phyloP scores from a whole-genome alignment of 2,329 filamentous ascomycete species.

The Blastomyces emzantsi region DNA sequence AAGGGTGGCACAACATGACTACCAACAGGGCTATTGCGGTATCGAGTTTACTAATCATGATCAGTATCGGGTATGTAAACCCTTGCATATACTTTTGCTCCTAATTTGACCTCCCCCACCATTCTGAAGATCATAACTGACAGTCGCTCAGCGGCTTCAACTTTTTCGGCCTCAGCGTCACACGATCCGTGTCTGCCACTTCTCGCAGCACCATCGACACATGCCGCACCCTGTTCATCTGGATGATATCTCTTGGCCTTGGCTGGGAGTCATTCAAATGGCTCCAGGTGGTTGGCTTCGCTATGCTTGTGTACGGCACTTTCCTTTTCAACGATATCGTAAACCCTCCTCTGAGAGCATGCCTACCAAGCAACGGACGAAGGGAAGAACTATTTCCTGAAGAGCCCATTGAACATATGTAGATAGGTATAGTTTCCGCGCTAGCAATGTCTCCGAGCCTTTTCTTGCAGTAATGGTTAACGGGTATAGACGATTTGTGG shows the following conservation, averaged over 20 bases:
- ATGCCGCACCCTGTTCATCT: conserved; percentile 95
- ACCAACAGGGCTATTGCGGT: conserved; percentile 60
- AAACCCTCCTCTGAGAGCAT: conserved; percentile 65
- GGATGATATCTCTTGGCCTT: conserved; percentile 84
- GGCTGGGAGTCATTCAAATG: conserved; percentile 98
- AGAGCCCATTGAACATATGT: conserved; percentile 69
- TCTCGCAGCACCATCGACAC: conserved; percentile 95
- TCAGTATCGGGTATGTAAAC: conserved; percentile 76
- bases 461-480: not conserved
- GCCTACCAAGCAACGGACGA: conserved; percentile 42
- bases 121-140: conserved; percentile 10
- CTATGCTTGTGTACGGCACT: conserved; percentile 85
- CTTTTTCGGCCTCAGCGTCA: conserved; percentile 94
- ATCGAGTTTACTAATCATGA: conserved; percentile 85
- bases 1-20: conserved; percentile 75
- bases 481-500: not conserved
- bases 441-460: not conserved
- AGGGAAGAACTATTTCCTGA: conserved; percentile 58
- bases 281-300: conserved; percentile 86
- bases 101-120: not conserved
- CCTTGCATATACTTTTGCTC: not conserved
- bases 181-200: conserved; percentile 79
- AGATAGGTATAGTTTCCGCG: conserved; percentile 10
- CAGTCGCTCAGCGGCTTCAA: conserved; percentile 69
- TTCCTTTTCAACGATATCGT: conserved; percentile 95